Percentiles rank a stretch among this genome's conserved stretches.
These are phyloP conservation scores for Trypanosoma cruzi DNA, from an alignment of 208 protist genomes.

Conservation along the genomic window DNA sequence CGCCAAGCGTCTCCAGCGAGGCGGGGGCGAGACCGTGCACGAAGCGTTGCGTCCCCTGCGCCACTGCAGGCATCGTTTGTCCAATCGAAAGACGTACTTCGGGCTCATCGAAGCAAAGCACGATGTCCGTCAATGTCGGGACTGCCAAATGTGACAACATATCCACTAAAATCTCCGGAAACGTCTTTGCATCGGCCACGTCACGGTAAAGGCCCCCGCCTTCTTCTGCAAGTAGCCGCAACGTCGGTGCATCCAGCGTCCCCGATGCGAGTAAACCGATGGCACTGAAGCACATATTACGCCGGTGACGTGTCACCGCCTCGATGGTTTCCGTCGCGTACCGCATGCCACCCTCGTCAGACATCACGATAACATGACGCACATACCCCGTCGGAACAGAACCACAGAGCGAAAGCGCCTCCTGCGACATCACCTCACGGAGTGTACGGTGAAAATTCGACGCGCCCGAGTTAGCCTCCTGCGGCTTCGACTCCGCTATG, in stretches of 20 bases:
- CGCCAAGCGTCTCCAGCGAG: constrained; percentile 23
- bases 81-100: constrained; percentile 20
- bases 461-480: constrained; percentile 23
- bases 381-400: constrained; percentile 53
- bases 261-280: constrained; percentile 38
- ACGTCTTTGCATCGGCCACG: constrained; percentile 15
- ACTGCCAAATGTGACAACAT: constrained; percentile 44
- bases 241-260: constrained; percentile 33
- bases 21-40: constrained; percentile 43
- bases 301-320: constrained; percentile 19
- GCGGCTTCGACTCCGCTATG: constrained; percentile 20
- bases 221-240: constrained; percentile 51
- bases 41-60: constrained; percentile 41
- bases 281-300: constrained; percentile 53
- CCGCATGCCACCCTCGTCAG: constrained; percentile 40
- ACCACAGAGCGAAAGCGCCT: constrained; percentile 25
- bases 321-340: constrained; percentile 39
- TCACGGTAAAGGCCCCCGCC: constrained; percentile 42
- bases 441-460: constrained; percentile 46
- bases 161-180: constrained; percentile 36
- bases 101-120: constrained; percentile 34
- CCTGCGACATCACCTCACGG: constrained; percentile 26
- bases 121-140: constrained; percentile 51
- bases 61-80: constrained; percentile 30
- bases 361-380: constrained; percentile 68